phyloP scores from a whole-genome alignment of 495 filamentous ascomycete species.

The Melanomma pulvis-pyrius region DNA sequence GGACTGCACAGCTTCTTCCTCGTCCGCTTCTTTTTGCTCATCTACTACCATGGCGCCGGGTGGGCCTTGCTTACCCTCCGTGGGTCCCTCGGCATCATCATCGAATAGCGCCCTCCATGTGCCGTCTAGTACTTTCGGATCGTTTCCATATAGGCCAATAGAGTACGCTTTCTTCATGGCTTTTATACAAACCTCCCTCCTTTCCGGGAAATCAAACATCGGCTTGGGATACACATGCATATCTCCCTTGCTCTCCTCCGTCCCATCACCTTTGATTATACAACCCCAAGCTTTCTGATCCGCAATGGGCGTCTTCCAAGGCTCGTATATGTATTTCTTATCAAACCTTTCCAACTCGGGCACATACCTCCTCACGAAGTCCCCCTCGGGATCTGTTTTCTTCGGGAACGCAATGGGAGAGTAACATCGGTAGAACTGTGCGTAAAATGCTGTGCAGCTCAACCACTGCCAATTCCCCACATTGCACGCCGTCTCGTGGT shows the following conservation, averaged over 20 bases:
- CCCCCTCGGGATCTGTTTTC: slow-evolving; percentile 67
- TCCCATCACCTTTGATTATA: slow-evolving; percentile 56
- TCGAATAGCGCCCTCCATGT: slow-evolving; percentile 62
- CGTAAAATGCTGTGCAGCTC: slow-evolving; percentile 69
- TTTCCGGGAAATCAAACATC: slow-evolving; percentile 70
- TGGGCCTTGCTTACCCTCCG: slow-evolving; percentile 41
- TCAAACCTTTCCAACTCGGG: slow-evolving; percentile 62
- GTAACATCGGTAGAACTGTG: slow-evolving; percentile 68
- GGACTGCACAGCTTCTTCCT: neutral
- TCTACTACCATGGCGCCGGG: slow-evolving; percentile 37
- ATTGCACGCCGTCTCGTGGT: slow-evolving; percentile 72
- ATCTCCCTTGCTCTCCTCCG: slow-evolving; percentile 39
- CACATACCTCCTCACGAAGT: slow-evolving; percentile 61
- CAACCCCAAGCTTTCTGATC: slow-evolving; percentile 65
- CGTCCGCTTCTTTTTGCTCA: slow-evolving; percentile 20
- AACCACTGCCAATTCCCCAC: slow-evolving; percentile 77
- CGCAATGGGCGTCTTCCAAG: slow-evolving; percentile 65
- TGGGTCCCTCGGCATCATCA: slow-evolving; percentile 54
- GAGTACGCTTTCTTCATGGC: slow-evolving; percentile 68
- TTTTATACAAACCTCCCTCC: slow-evolving; percentile 60
- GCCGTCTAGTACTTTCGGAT: slow-evolving; percentile 60
- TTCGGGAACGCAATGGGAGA: slow-evolving; percentile 66
- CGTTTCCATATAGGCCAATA: slow-evolving; percentile 62
- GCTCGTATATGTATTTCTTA: slow-evolving; percentile 73
- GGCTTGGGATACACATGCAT: slow-evolving; percentile 63